These are phyloP conservation scores for Trichoderma sp. DNA, from an alignment of 2,329 filamentous ascomycete genomes.

Conservation along the genomic window DNA sequence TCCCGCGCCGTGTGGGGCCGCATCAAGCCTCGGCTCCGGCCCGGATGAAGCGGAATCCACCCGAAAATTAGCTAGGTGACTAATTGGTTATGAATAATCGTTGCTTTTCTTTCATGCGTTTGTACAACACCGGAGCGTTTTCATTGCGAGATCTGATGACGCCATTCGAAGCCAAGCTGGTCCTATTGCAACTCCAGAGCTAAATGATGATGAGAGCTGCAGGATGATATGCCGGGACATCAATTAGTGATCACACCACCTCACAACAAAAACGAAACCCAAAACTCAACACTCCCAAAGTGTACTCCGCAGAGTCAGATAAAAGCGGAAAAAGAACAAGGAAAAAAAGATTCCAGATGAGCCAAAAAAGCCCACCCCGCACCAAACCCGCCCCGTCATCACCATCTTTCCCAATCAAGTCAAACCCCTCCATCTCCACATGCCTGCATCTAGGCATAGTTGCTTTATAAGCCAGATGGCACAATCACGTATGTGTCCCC, in stretches of 20 bases:
- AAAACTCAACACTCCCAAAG: neutral
- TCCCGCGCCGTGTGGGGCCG: constrained; percentile 7
- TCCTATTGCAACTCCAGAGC: neutral
- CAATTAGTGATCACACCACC: neutral
- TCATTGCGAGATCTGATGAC: neutral
- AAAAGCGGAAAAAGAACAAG: neutral
- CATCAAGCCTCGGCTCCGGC: neutral
- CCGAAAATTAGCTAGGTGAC: neutral
- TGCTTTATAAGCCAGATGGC: constrained; percentile 15
- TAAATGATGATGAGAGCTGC: neutral
- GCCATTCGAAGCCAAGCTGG: neutral
- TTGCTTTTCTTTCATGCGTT: neutral
- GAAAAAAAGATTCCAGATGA: neutral
- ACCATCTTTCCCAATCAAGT: neutral
- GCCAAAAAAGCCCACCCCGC: neutral
- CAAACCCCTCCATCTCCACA: neutral
- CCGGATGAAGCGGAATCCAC: neutral
- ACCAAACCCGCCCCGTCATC: neutral
- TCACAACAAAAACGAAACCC: neutral
- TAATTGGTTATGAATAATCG: neutral
- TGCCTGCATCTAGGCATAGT: neutral
- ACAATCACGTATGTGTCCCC: neutral
- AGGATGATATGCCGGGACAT: neutral
- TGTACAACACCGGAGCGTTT: neutral
- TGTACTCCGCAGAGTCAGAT: neutral